Evolutionary conservation across 805 yeast genomes (phyloP).

Genomic region (Kazachstania kunashirensis): DNA sequence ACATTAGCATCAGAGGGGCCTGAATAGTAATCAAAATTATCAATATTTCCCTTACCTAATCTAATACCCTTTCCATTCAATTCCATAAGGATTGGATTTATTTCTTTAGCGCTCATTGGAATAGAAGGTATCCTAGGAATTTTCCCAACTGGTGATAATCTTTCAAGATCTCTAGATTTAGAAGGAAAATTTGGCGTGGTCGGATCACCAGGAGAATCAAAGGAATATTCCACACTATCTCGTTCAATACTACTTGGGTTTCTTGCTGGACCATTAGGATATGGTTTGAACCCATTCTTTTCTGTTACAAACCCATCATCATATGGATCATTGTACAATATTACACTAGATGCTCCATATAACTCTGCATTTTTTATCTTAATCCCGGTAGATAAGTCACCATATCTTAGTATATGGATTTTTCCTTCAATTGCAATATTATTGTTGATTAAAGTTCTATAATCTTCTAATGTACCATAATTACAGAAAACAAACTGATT

Average conservation of each 20-base stretch:
- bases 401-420: constrained; percentile 50
- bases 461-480: constrained; percentile 51
- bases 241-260: constrained; percentile 52
- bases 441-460: constrained; percentile 31
- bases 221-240: constrained; percentile 48
- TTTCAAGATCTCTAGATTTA: constrained; percentile 31
- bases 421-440: constrained; percentile 42
- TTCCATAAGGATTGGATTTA: constrained; percentile 33
- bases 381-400: constrained; percentile 41
- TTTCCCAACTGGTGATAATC: constrained; percentile 33
- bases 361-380: constrained; percentile 54
- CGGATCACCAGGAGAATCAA: constrained; percentile 66
- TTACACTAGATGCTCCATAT: constrained; percentile 52
- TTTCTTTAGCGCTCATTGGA: constrained; percentile 38
- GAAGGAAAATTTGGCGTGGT: constrained; percentile 68
- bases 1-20: constrained; percentile 35
- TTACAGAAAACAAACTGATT: constrained; percentile 50
- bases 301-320: constrained; percentile 52
- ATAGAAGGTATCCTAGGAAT: constrained; percentile 47
- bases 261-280: constrained; percentile 60
- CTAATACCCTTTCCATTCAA: constrained; percentile 33
- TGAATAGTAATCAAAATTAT: constrained; percentile 34
- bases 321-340: constrained; percentile 33
- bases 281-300: constrained; percentile 45
- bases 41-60: constrained; percentile 35